Percentiles rank a stretch among this genome's conserved stretches.
Evolutionary conservation across 345 rosid genomes (phyloP).

Genomic region (Citrus sinensis): DVS_A1.0 CM039164.1:17155001-17155500

Average conservation of each 20-base stretch:
- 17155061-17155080: conserved; percentile 7
- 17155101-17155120: background rate
- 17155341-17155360: background rate
- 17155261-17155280: conserved; percentile 16
- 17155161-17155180: background rate
- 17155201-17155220: background rate
- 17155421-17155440: conserved; percentile 34
- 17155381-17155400: background rate
- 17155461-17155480: conserved; percentile 4
- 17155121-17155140: background rate
- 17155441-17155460: conserved; percentile 72
- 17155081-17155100: conserved; percentile 15
- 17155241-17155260: background rate
- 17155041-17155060: background rate
- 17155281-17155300: background rate
- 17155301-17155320: background rate
- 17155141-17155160: background rate
- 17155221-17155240: background rate
- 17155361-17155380: background rate
- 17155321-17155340: conserved; percentile 29
- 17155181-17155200: conserved; percentile 6
- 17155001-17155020: background rate
- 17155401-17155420: conserved; percentile 50
- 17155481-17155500: background rate
- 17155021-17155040: too few relatives aligned